A percentile compares a stretch with the other conserved stretches of the same genome.
phyloP scores from a whole-genome alignment of 2,329 filamentous ascomycete species.

The Bretziella fagacearum region DNA sequence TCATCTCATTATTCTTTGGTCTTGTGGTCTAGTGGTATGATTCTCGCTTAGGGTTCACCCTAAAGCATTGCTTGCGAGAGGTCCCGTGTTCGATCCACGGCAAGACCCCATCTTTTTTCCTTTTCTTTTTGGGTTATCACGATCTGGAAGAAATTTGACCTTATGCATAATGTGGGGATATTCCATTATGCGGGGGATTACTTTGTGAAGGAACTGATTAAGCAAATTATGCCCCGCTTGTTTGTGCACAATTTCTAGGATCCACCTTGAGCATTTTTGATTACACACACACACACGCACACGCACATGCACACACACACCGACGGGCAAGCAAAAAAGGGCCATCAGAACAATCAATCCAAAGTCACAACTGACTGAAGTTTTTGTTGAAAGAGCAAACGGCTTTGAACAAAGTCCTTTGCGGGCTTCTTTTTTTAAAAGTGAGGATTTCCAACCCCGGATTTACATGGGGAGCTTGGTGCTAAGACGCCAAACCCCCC shows the following conservation, averaged over 20 bases:
- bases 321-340: too few relatives aligned
- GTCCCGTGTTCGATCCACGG: conserved; percentile 18
- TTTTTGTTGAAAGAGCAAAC: too few relatives aligned
- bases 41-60: conserved; percentile 48
- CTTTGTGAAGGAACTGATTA: background rate
- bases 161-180: conserved; percentile 11
- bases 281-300: too few relatives aligned
- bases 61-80: conserved; percentile 18
- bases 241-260: too few relatives aligned
- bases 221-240: background rate
- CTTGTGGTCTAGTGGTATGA: conserved; percentile 52
- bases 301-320: too few relatives aligned
- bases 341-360: too few relatives aligned
- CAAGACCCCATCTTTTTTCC: conserved; percentile 12
- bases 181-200: background rate
- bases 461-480: too few relatives aligned
- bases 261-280: background rate
- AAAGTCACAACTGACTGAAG: too few relatives aligned
- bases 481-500: too few relatives aligned
- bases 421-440: background rate
- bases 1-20: conserved; percentile 18
- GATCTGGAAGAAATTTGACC: background rate
- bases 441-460: background rate
- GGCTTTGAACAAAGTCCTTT: too few relatives aligned
- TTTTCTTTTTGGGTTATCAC: background rate